Percentiles rank a stretch among this genome's conserved stretches.
Conservation (phyloP, 345 rosid species). For the Raphanus sativus region DNA sequence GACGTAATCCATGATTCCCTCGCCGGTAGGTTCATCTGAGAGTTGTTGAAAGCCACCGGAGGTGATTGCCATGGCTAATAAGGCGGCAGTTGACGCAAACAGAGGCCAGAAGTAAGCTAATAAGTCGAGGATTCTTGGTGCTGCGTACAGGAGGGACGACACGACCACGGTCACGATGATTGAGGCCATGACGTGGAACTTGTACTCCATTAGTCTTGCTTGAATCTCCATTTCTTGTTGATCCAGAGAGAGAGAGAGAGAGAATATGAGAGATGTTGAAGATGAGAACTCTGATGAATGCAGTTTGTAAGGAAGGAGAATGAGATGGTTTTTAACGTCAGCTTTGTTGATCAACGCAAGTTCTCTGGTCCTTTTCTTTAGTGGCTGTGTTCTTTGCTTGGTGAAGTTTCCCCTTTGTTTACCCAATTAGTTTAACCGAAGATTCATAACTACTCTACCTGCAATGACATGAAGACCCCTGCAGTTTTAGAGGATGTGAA, state of each 20-base stretch:
- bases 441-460: slow-evolving; percentile 19
- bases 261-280: neutral
- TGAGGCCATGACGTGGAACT: slow-evolving; percentile 46
- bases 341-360: slow-evolving; percentile 31
- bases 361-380: slow-evolving; percentile 33
- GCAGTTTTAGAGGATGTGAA: neutral
- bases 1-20: slow-evolving; percentile 67
- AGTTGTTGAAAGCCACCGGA: slow-evolving; percentile 65
- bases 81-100: slow-evolving; percentile 74
- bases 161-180: slow-evolving; percentile 36
- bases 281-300: slow-evolving; percentile 18
- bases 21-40: slow-evolving; percentile 47
- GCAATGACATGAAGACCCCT: slow-evolving; percentile 27
- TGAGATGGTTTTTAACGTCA: slow-evolving; percentile 22
- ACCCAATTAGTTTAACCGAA: slow-evolving; percentile 11
- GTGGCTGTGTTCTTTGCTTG: slow-evolving; percentile 31
- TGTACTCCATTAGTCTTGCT: slow-evolving; percentile 56
- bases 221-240: slow-evolving; percentile 50
- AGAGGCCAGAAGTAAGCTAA: slow-evolving; percentile 85
- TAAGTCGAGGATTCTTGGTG: slow-evolving; percentile 59
- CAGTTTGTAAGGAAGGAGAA: neutral
- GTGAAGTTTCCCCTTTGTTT: slow-evolving; percentile 29
- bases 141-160: slow-evolving; percentile 46
- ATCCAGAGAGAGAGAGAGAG: slow-evolving; percentile 4
- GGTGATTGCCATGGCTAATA: slow-evolving; percentile 50